Percentiles rank a stretch among this genome's conserved stretches.
phyloP scores from a whole-genome alignment of 805 yeast species.

The Candida peoriensis region DNA sequence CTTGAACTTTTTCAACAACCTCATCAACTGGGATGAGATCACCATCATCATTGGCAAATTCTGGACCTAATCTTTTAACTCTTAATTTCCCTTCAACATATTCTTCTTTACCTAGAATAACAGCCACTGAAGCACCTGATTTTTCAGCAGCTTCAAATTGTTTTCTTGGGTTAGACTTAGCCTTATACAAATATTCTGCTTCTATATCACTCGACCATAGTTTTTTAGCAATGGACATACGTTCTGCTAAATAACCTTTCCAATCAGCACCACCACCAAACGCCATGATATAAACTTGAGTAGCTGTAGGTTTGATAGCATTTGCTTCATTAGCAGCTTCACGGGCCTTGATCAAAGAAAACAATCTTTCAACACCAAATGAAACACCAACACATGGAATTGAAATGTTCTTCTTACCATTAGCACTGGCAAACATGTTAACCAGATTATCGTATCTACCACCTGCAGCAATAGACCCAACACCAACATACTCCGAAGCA shows the following conservation, averaged over 20 bases:
- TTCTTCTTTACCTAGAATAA: constrained; percentile 94
- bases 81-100: constrained; percentile 70
- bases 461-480: constrained; percentile 98
- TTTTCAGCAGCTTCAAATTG: constrained; percentile 98
- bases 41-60: constrained; percentile 84
- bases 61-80: constrained; percentile 85
- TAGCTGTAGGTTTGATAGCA: constrained; percentile 71
- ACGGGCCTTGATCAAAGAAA: constrained; percentile 82
- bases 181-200: constrained; percentile 86
- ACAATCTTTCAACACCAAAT: constrained; percentile 93
- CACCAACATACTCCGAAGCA: constrained; percentile 95
- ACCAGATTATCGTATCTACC: constrained; percentile 96
- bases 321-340: constrained; percentile 47
- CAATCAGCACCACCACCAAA: constrained; percentile 98
- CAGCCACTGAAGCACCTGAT: constrained; percentile 84
- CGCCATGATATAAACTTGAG: constrained; percentile 95
- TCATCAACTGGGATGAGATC: constrained; percentile 62
- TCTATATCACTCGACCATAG: constrained; percentile 89
- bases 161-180: constrained; percentile 90
- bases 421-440: constrained; percentile 87
- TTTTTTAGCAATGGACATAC: constrained; percentile 78
- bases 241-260: constrained; percentile 87
- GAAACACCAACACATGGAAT: constrained; percentile 98
- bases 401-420: constrained; percentile 69
- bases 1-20: constrained; percentile 47